Evolutionary conservation across 192 early-diverging fungal species (phyloP).

Genomic region (Linderina pennispora): DNA sequence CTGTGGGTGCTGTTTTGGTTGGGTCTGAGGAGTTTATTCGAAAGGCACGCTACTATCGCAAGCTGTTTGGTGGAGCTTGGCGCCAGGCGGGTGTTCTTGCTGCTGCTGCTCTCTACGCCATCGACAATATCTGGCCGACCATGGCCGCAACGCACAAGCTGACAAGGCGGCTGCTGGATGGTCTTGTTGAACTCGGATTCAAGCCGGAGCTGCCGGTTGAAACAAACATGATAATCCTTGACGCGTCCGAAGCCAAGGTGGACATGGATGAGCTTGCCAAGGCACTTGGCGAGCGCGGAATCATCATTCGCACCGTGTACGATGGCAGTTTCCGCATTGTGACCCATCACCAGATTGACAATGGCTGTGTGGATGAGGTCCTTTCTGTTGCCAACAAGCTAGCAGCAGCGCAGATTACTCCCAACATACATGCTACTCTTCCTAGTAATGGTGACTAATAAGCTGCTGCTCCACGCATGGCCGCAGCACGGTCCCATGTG

Average conservation of each 20-base stretch:
- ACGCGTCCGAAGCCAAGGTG: slow-evolving; percentile 22
- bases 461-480: too few species aligned
- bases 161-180: slow-evolving; percentile 57
- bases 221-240: slow-evolving; percentile 88
- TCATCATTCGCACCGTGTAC: slow-evolving; percentile 44
- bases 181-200: slow-evolving; percentile 59
- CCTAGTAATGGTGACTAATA: too few species aligned
- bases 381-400: not conserved
- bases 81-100: slow-evolving; percentile 84
- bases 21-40: slow-evolving; percentile 62
- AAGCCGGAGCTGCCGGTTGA: slow-evolving; percentile 56
- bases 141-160: slow-evolving; percentile 62
- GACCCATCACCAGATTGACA: slow-evolving; percentile 39
- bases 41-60: slow-evolving; percentile 75
- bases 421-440: too few species aligned
- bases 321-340: slow-evolving; percentile 37
- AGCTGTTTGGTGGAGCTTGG: slow-evolving; percentile 91
- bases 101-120: slow-evolving; percentile 64
- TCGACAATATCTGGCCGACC: slow-evolving; percentile 66
- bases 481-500: too few species aligned
- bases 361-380: slow-evolving; percentile 19
- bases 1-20: slow-evolving; percentile 84
- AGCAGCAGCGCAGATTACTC: too few species aligned
- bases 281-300: slow-evolving; percentile 3
- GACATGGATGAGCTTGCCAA: not conserved